Evolutionary conservation across 257 asterid species (phyloP).

Genomic region (Solanum lignicaule): DNA sequence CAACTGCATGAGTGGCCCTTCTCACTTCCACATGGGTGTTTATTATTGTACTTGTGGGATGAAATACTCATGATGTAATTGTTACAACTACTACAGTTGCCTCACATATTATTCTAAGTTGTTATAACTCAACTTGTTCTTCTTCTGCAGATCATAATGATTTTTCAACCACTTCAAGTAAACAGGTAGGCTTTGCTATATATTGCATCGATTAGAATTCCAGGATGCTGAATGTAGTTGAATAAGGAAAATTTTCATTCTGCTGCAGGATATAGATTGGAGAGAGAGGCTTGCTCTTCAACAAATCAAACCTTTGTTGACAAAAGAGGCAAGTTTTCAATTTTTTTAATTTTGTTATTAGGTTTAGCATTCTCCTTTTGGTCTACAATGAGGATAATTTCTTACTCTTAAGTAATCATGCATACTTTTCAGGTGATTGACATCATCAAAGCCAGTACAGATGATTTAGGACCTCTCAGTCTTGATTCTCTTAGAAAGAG

Average conservation of each 20-base stretch:
- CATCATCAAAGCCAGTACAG: constrained; percentile 51
- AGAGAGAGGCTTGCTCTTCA: constrained; percentile 56
- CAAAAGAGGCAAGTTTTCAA: constrained; percentile 43
- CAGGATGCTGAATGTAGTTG: constrained; percentile 6
- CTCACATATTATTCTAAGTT: background rate
- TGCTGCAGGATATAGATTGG: constrained; percentile 56
- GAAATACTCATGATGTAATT: background rate
- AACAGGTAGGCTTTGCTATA: constrained; percentile 34
- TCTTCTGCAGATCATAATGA: constrained; percentile 37
- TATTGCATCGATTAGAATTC: background rate
- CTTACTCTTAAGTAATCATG: background rate
- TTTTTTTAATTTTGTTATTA: background rate
- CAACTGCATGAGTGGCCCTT: background rate
- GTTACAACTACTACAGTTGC: background rate
- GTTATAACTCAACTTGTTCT: background rate
- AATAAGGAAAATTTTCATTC: background rate
- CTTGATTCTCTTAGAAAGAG: constrained; percentile 50
- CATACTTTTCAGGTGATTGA: constrained; percentile 53
- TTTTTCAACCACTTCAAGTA: constrained; percentile 16
- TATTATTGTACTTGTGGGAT: background rate
- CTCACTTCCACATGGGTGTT: background rate
- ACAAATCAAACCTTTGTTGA: constrained; percentile 51
- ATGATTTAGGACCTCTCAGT: constrained; percentile 68
- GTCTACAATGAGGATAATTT: background rate
- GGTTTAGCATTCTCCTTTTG: background rate